Conservation (phyloP, 768 basidiomycete genomes). For the Symmetrospora coprosmae region DNA sequence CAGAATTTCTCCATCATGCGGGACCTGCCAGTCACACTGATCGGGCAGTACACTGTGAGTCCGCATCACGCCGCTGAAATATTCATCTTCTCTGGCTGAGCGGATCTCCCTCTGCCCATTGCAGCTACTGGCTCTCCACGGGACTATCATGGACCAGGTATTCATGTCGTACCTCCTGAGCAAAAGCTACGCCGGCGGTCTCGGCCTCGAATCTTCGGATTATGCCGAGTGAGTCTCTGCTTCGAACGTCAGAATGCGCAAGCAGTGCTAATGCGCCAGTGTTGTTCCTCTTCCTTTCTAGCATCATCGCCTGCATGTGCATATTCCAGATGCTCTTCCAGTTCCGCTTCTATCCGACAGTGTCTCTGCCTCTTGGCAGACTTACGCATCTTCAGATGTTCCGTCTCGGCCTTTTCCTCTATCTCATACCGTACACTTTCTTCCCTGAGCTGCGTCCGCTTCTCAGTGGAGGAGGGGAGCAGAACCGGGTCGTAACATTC, state of each 20-base stretch:
- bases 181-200: constrained; percentile 67
- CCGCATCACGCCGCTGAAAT: constrained; percentile 8
- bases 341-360: constrained; percentile 34
- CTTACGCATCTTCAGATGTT: constrained; percentile 68
- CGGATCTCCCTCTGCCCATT: background rate
- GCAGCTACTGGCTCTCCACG: constrained; percentile 1
- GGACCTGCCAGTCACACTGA: constrained; percentile 13
- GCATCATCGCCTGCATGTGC: constrained; percentile 50
- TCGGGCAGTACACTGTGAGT: constrained; percentile 5
- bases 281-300: constrained; percentile 30
- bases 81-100: background rate
- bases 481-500: constrained; percentile 60
- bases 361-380: background rate
- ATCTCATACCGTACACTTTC: constrained; percentile 31
- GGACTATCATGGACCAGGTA: constrained; percentile 29
- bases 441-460: constrained; percentile 32
- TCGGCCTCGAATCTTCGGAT: constrained; percentile 77
- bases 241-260: constrained; percentile 57
- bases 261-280: background rate
- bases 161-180: constrained; percentile 40
- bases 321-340: constrained; percentile 24
- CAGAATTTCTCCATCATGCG: constrained; percentile 14
- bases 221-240: constrained; percentile 69
- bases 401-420: constrained; percentile 48
- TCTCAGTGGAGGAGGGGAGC: constrained; percentile 39